Conservation (phyloP, 257 asterid species). For the Eustoma russellianum region DNA sequence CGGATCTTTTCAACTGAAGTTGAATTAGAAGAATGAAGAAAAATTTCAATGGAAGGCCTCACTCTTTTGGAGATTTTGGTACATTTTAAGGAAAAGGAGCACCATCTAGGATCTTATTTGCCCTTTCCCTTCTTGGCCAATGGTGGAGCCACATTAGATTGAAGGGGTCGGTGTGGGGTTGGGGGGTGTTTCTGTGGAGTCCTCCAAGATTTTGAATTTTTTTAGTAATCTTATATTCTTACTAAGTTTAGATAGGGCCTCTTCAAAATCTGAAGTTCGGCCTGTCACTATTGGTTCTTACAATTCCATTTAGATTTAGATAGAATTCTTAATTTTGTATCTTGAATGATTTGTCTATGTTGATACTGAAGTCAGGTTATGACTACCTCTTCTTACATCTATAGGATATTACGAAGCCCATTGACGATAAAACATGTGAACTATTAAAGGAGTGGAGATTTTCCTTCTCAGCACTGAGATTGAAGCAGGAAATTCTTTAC, state of each 20-base stretch:
- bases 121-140: neutral
- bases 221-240: too few relatives aligned
- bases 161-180: too few relatives aligned
- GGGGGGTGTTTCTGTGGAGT: too few relatives aligned
- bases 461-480: slow-evolving; percentile 80
- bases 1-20: slow-evolving; percentile 2
- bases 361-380: neutral
- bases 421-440: slow-evolving; percentile 65
- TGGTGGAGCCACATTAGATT: too few relatives aligned
- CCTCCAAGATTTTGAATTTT: too few relatives aligned
- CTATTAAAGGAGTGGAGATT: slow-evolving; percentile 65
- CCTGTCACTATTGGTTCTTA: too few relatives aligned
- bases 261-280: too few relatives aligned
- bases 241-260: too few relatives aligned
- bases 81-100: neutral
- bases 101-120: neutral
- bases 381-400: slow-evolving; percentile 3
- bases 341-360: neutral
- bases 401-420: slow-evolving; percentile 90
- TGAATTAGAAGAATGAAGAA: neutral
- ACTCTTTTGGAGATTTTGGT: neutral
- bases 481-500: slow-evolving; percentile 83
- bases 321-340: too few relatives aligned
- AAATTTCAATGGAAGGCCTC: neutral
- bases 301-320: too few relatives aligned